Base-by-base conservation (phyloP, 1,139 yeast species). In the Taphrina flavorubra region DNA sequence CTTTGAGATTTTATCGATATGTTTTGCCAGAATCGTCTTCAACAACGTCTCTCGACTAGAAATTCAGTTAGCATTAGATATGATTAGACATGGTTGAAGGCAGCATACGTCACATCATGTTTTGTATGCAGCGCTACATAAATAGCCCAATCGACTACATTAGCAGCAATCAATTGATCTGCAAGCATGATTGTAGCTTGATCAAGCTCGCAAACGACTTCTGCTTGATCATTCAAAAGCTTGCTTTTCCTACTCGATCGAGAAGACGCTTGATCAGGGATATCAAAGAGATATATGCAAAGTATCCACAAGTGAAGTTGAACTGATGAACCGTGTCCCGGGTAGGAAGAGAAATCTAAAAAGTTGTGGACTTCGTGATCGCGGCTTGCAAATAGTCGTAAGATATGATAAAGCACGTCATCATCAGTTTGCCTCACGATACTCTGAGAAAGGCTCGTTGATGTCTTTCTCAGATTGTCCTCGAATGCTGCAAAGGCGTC, bases 51-150 rank as follows among this genome's bases (percentile, higher is more conserved):
- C 65, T 5, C 65, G 65, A 18, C 62, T 58, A 46, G 14, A 8
- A 8, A 11, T 25, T 49, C 2, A 8, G 20, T 56, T 56, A n/a
- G 58, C 34, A 25, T 4, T 25, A 4, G 4, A 25, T 25, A 4
- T 25, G 31, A 25, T 25, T 25, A 4, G 31, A 78, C 75, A 40
- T 84, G 80, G 3, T 87, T 81, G 11, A 77, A 75, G 6, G 77
- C 74, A 70, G 80, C 77, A 1, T 85, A 81, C 0, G 78, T 74
- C 2, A 74, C 76, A 71, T 86, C 87, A 71, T 81, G 77, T 1
- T 75, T 72, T 37, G 88, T 75, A 74, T 87, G 89, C 14, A 87
- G 79, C 64, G 84, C 80, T 1, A 88, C 86, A 75, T 83, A 88
- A 1, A 89, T 72, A 0, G 94, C 83, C 73, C 88, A 90, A 70